A percentile compares a stretch with the other conserved stretches of the same genome.
Evolutionary conservation across 768 basidiomycete species (phyloP).

Genomic region (Chalciporus sphaerocephalus): DNA sequence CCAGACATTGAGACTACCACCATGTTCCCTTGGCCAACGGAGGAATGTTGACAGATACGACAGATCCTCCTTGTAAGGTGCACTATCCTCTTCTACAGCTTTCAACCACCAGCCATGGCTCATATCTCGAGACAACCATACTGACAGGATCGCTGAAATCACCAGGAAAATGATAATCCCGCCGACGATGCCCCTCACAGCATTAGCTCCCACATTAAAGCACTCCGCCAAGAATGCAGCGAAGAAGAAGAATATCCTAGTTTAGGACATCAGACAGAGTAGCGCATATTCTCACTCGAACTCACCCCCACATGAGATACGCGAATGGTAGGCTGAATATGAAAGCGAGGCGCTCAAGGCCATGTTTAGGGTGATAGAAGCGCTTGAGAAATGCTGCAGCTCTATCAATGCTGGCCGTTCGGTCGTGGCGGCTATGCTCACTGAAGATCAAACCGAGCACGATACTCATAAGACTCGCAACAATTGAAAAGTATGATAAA

Average conservation of each 20-base stretch:
- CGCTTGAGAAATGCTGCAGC: constrained; percentile 27
- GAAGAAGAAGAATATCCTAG: background rate
- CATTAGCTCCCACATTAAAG: background rate
- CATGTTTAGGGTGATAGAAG: constrained; percentile 11
- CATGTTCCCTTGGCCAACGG: background rate
- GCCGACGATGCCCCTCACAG: background rate
- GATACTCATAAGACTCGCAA: constrained; percentile 34
- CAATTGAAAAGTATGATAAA: constrained; percentile 36
- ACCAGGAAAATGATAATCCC: background rate
- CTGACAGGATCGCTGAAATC: background rate
- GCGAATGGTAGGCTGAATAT: constrained; percentile 33
- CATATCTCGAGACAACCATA: background rate
- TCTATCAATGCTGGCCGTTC: constrained; percentile 18
- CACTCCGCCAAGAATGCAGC: background rate
- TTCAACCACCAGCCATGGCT: background rate
- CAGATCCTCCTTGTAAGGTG: too few species aligned
- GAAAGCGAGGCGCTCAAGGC: constrained; percentile 31
- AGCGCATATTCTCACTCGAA: too few species aligned
- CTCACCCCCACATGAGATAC: constrained; percentile 33
- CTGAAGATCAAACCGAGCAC: constrained; percentile 35
- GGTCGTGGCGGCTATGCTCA: constrained; percentile 34
- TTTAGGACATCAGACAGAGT: background rate
- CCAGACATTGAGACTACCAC: background rate
- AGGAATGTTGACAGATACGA: background rate
- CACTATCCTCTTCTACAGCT: background rate